Evolutionary conservation across 768 basidiomycete species (phyloP).

Genomic region (Pulveroboletus sp.): DNA sequence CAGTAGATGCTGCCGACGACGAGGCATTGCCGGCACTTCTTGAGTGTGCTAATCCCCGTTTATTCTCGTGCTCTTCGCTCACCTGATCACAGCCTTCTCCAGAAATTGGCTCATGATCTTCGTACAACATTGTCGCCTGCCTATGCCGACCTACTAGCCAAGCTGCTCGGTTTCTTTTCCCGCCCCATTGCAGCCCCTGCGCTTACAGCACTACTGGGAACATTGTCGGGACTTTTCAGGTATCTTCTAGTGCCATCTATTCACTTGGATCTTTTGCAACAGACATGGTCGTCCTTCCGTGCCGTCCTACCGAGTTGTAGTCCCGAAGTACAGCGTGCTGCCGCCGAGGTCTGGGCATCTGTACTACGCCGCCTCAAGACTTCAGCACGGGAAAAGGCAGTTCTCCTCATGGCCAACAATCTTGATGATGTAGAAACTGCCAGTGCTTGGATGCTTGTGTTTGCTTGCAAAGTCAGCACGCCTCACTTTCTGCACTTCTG

Average conservation of each 20-base stretch:
- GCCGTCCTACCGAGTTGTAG: slow-evolving; percentile 52
- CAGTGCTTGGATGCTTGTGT: slow-evolving; percentile 69
- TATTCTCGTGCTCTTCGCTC: slow-evolving; percentile 6
- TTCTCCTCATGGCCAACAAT: slow-evolving; percentile 49
- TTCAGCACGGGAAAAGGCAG: slow-evolving; percentile 49
- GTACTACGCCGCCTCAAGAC: slow-evolving; percentile 68
- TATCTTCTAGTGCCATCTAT: slow-evolving; percentile 65
- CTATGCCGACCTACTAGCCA: slow-evolving; percentile 51
- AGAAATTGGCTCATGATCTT: slow-evolving; percentile 75
- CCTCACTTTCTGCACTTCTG: slow-evolving; percentile 4
- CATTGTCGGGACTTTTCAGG: slow-evolving; percentile 66
- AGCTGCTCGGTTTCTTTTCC: slow-evolving; percentile 53
- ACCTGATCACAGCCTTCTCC: slow-evolving; percentile 51
- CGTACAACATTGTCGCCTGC: slow-evolving; percentile 68
- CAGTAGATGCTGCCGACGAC: slow-evolving; percentile 57
- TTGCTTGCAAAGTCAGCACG: slow-evolving; percentile 64
- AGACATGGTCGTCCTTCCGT: slow-evolving; percentile 57
- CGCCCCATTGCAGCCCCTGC: slow-evolving; percentile 55
- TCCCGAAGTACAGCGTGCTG: slow-evolving; percentile 67
- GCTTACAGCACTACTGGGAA: slow-evolving; percentile 60
- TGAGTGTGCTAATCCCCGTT: slow-evolving; percentile 47
- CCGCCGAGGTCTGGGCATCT: slow-evolving; percentile 86
- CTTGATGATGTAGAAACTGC: slow-evolving; percentile 54
- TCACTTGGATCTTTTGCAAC: slow-evolving; percentile 45
- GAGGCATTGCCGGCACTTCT: slow-evolving; percentile 71